Conservation (phyloP, 139 green algal species). For the Ulvella scutata region DNA sequence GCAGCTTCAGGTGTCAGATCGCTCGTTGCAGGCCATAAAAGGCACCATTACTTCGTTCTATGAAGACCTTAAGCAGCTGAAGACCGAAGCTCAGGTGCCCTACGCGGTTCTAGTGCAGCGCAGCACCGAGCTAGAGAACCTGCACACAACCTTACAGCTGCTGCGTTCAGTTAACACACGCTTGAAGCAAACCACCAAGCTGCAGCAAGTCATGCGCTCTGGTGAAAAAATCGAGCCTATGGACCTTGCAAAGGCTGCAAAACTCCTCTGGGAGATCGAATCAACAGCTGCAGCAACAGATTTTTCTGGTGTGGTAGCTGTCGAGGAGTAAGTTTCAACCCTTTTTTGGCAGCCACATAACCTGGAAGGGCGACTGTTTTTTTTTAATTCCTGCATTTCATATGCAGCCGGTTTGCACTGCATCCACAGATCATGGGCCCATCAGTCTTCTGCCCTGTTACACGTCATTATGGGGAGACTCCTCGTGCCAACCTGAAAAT, state of each 20-base stretch:
- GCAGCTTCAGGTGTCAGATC: constrained; percentile 15
- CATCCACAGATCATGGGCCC: too few relatives aligned
- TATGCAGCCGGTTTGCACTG: too few relatives aligned
- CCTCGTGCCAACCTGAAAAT: not conserved
- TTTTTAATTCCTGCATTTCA: too few relatives aligned
- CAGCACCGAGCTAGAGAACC: constrained; percentile 26
- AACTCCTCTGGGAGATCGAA: constrained; percentile 54
- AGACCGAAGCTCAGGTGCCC: constrained; percentile 18
- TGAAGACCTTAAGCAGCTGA: constrained; percentile 18
- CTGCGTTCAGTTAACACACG: constrained; percentile 32
- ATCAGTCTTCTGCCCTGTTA: too few relatives aligned
- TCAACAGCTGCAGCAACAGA: constrained; percentile 32
- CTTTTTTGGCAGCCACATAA: too few relatives aligned
- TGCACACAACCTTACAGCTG: constrained; percentile 38
- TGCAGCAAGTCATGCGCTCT: constrained; percentile 24
- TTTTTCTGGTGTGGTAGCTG: constrained; percentile 29
- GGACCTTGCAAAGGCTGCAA: constrained; percentile 69
- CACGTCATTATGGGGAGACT: too few relatives aligned
- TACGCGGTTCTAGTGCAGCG: constrained; percentile 5
- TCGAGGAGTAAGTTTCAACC: constrained; percentile 46
- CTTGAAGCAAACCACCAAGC: constrained; percentile 31
- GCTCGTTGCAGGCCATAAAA: constrained; percentile 20
- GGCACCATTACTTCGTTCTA: constrained; percentile 24
- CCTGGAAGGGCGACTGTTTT: too few relatives aligned
- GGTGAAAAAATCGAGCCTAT: constrained; percentile 10